Evolutionary conservation across 495 filamentous ascomycete species (phyloP).

Genomic region (Pseudomonodictys pantanalensis): DNA sequence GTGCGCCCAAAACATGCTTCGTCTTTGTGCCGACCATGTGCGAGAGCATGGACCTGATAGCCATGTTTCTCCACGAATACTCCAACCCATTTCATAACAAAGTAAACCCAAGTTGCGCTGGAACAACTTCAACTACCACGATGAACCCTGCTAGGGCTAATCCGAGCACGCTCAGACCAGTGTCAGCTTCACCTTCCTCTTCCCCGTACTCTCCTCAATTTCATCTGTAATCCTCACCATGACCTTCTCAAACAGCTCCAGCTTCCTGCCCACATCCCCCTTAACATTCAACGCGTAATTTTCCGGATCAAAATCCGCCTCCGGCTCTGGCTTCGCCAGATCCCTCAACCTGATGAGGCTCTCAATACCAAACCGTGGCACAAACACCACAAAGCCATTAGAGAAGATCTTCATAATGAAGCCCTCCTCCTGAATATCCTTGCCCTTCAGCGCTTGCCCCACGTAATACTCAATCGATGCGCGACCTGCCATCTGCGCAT

Average conservation of each 20-base stretch:
- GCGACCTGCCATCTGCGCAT: slow-evolving; percentile 90
- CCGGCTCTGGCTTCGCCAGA: slow-evolving; percentile 67
- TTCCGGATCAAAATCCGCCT: slow-evolving; percentile 77
- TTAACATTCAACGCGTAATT: slow-evolving; percentile 67
- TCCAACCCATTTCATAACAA: too few relatives aligned
- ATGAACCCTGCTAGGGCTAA: neutral
- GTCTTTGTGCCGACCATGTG: too few relatives aligned
- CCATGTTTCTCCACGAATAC: too few relatives aligned
- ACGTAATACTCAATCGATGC: slow-evolving; percentile 96
- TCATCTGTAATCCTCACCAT: slow-evolving; percentile 82
- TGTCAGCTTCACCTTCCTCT: slow-evolving; percentile 78
- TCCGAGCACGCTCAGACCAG: slow-evolving; percentile 46
- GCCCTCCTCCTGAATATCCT: slow-evolving; percentile 78
- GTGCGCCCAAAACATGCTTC: too few relatives aligned
- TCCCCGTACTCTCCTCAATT: slow-evolving; percentile 89
- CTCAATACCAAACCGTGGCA: slow-evolving; percentile 93
- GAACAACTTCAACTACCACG: too few relatives aligned
- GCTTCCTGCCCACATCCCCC: slow-evolving; percentile 53
- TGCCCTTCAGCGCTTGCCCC: slow-evolving; percentile 87
- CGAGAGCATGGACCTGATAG: too few relatives aligned
- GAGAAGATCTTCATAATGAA: slow-evolving; percentile 96
- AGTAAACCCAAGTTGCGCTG: too few relatives aligned
- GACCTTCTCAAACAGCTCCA: slow-evolving; percentile 90
- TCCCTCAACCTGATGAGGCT: slow-evolving; percentile 82
- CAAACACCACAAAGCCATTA: slow-evolving; percentile 94